These are phyloP conservation scores for Trichoderma asperelloides DNA, from an alignment of 495 filamentous ascomycete genomes.

Conservation along the genomic window DNA sequence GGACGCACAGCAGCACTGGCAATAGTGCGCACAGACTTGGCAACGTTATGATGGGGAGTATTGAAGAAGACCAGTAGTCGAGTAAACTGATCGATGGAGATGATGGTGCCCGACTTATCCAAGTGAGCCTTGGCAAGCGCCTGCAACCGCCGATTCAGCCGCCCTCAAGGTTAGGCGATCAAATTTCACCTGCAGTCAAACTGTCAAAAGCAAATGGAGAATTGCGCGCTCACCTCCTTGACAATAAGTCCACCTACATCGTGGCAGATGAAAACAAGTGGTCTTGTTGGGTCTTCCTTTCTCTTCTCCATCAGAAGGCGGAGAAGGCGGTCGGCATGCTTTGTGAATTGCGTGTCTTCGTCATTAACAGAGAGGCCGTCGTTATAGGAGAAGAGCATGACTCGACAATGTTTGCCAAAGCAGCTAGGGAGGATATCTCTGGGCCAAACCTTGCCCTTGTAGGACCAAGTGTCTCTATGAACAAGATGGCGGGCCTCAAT, in stretches of 20 bases:
- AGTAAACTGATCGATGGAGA: not conserved
- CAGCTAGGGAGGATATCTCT: not conserved
- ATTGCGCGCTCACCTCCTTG: not conserved
- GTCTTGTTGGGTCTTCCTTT: not conserved
- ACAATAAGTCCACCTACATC: not conserved
- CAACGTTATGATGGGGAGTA: not conserved
- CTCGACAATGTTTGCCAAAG: not conserved
- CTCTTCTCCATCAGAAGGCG: not conserved
- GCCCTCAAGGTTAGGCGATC: not conserved
- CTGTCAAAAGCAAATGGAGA: not conserved
- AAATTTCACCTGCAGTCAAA: not conserved
- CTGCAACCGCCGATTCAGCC: not conserved
- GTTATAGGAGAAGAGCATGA: conserved; percentile 6
- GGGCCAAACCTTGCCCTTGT: not conserved
- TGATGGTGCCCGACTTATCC: not conserved
- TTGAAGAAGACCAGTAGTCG: not conserved
- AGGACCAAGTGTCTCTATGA: not conserved
- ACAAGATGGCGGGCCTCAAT: not conserved
- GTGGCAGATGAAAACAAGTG: not conserved
- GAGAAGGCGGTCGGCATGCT: not conserved
- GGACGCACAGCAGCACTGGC: not conserved
- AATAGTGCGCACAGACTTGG: not conserved
- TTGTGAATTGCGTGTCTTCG: not conserved
- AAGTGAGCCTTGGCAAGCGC: not conserved
- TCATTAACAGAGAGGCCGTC: not conserved